Base-by-base conservation (phyloP, 2,329 filamentous ascomycete genomes). In the Metarhizium anisopliae region DNA sequence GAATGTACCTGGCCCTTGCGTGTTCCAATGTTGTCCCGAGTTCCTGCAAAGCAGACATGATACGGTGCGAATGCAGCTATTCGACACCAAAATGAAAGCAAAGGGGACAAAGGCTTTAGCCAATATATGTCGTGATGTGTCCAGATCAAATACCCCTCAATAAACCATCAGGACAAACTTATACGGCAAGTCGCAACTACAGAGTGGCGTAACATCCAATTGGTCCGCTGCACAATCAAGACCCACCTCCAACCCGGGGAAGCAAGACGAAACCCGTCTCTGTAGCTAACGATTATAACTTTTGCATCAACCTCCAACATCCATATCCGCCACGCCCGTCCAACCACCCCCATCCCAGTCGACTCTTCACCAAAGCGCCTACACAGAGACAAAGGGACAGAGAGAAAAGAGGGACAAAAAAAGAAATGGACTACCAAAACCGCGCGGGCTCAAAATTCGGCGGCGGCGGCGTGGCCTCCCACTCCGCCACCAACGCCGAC, bases 361-460 rank as follows among this genome's bases (percentile, higher is more conserved):
- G 4, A 25, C 25, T 25, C 25, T 25, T 25, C 25, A 25, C 3
- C 4, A 25, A 25, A 25, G 4, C 1, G 25, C 25, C 25, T 25
- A 25, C 25, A 25, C 25, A 25, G 25, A 25, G 25, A 25, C 25
- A 25, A 25, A 25, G 3, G 0, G 25, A 25, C 1, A 25, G 25
- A 25, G 25, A 25, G 25, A 4, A 25, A 25, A 25, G n/a, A 25
- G 25, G n/a, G 42, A 10, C 6, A 20, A 16, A 20, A 20, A 16
- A 20, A 6, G 10, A 16, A 30, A 86, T 87, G 84, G 84, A 87
- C 68, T 87, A 86, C 68, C 81, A 96, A 79, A 96, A 97, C 72
- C 90, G 93, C 66, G 92, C 90, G 60, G 94, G 94, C 68, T 96
- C 91, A 72, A 97, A 97, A 73, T 97, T 97, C 72, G 94, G 94